Percentiles rank a stretch among this genome's conserved stretches.
Evolutionary conservation across 1,139 yeast genomes (phyloP).

Genomic region (Meyerozyma sp.): DNA sequence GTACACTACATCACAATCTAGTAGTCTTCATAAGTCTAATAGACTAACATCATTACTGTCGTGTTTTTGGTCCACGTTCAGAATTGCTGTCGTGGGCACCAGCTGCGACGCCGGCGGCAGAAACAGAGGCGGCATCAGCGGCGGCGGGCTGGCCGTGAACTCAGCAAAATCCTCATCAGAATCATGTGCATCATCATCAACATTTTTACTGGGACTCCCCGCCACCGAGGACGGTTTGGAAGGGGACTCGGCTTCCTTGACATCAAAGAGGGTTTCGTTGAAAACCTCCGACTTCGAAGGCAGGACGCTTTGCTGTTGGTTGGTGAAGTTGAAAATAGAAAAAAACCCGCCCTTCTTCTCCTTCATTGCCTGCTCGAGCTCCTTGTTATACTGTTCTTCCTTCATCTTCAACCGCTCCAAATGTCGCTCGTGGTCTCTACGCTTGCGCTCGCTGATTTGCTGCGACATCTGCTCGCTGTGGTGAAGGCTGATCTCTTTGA

Average conservation of each 20-base stretch:
- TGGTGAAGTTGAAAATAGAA: constrained; percentile 19
- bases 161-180: not conserved
- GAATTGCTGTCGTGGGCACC: not conserved
- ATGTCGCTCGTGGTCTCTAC: constrained; percentile 36
- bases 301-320: not conserved
- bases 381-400: constrained; percentile 38
- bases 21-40: not conserved
- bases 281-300: not conserved
- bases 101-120: not conserved
- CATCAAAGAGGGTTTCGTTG: not conserved
- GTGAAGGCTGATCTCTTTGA: constrained; percentile 33
- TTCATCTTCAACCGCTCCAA: constrained; percentile 30
- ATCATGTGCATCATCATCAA: not conserved
- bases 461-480: constrained; percentile 35
- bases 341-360: constrained; percentile 23
- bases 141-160: not conserved
- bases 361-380: constrained; percentile 21
- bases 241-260: not conserved
- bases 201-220: not conserved
- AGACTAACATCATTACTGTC: not conserved
- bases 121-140: not conserved
- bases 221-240: not conserved
- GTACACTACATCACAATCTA: not conserved
- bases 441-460: constrained; percentile 37
- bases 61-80: not conserved